These are phyloP conservation scores for Salix purpurea DNA, from an alignment of 345 rosid species.

Conservation along the genomic window DNA sequence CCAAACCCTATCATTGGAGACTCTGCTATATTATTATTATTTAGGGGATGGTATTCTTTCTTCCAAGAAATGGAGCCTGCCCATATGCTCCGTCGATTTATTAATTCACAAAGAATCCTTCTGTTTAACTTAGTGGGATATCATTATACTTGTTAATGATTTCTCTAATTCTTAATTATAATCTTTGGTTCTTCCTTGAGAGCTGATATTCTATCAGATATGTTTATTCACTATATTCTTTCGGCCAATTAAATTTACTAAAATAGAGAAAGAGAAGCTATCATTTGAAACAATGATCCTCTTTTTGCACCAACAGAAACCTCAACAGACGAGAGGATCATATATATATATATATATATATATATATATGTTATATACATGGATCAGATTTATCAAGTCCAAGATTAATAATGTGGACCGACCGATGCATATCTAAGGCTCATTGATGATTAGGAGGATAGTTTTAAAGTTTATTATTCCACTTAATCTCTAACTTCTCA, in stretches of 20 bases:
- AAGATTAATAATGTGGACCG: constrained; percentile 10
- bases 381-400: neutral
- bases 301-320: constrained; percentile 8
- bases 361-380: neutral
- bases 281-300: constrained; percentile 16
- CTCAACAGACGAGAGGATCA: neutral
- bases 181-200: neutral
- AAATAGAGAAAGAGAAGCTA: neutral
- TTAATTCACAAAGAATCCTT: neutral
- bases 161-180: neutral
- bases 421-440: constrained; percentile 14
- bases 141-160: neutral
- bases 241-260: constrained; percentile 5
- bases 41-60: neutral
- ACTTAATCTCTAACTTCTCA: constrained; percentile 11
- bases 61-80: neutral
- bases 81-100: constrained; percentile 1
- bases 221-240: constrained; percentile 25
- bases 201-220: constrained; percentile 31
- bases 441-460: neutral
- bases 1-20: constrained; percentile 25
- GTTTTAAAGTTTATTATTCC: constrained; percentile 17
- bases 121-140: neutral
- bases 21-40: neutral
- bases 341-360: neutral